Evolutionary conservation across 164 flowering plant species (phyloP), one percentile per base, ranked within the genome.

Genomic region (Malania oleifera): DNA sequence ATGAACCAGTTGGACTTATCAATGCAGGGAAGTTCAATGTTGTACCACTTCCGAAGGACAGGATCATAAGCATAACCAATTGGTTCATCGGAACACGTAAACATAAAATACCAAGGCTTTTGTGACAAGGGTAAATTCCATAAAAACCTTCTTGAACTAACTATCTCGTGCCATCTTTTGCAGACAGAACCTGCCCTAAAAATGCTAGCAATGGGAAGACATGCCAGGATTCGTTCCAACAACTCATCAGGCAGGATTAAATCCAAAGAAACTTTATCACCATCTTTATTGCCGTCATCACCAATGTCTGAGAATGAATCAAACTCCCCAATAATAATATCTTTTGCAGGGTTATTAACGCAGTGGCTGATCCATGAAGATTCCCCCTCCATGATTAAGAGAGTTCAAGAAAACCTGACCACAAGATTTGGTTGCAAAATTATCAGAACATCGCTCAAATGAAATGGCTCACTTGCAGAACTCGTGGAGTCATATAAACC

Each of bases 81-180:
- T 4, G 93, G 80, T 9, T 89, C 96, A 57, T 84, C 88, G 20
- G 82, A 73, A 71, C 80, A 78, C 1, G 86, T 92, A 67, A 92
- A 92, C 98, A 92, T 92, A 66, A 77, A 92, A 68, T 92, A 92
- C 97, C 97, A 92, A 5, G 98, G 97, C 41, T 78, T 84, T 38
- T 83, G 95, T 5, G 83, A 46, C 7, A 70, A 54, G 12, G 89
- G 73, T 25, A 64, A 73, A 50, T 82, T 81, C 89, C 91, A 89
- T 26, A 81, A 50, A 62, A 92, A 92, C 66, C 87, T 75, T 52
- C 53, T 70, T n/a, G 96, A 86, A 37, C 70, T 73, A 12, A 87
- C 83, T 15, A 89, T 78, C 63, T 81, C 91, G 12, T 77, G 68
- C 98, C 98, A 92, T 70, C 87, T 74, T 64, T 83, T 92, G 60